A percentile compares a stretch with the other conserved stretches of the same genome.
Conservation (phyloP, 768 basidiomycete genomes). For the Mycena chlorophos region DNA sequence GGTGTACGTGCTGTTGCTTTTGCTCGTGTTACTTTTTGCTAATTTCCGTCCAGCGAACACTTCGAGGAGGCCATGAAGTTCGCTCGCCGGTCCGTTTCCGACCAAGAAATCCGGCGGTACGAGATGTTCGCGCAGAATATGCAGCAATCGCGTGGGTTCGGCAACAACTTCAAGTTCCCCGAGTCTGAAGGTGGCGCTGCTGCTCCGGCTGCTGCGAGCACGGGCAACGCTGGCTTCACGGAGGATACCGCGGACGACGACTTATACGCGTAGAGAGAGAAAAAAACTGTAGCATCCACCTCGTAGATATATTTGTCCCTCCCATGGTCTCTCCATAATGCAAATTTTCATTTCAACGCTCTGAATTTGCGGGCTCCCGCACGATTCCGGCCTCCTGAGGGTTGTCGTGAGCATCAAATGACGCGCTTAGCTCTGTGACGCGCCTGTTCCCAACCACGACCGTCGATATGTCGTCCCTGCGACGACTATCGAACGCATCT, state of each 20-base stretch:
- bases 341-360: background rate
- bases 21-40: slow-evolving; percentile 4
- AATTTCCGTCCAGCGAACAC: slow-evolving; percentile 65
- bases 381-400: background rate
- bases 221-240: slow-evolving; percentile 74
- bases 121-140: slow-evolving; percentile 98
- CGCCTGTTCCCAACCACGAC: slow-evolving; percentile 21
- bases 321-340: background rate
- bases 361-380: background rate
- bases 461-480: too few species aligned
- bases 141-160: slow-evolving; percentile 90
- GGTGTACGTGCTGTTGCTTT: slow-evolving; percentile 41
- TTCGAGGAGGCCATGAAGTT: slow-evolving; percentile 99
- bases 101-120: slow-evolving; percentile 94
- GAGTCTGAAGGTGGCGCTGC: slow-evolving; percentile 53
- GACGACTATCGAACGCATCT: slow-evolving; percentile 38
- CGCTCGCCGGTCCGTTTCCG: slow-evolving; percentile 94
- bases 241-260: slow-evolving; percentile 91
- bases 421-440: slow-evolving; percentile 1
- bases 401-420: background rate
- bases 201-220: slow-evolving; percentile 41
- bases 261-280: slow-evolving; percentile 83
- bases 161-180: slow-evolving; percentile 98
- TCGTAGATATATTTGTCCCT: slow-evolving; percentile 10
- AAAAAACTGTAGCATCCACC: slow-evolving; percentile 15